Percentiles rank a stretch among this genome's conserved stretches.
Conservation (phyloP, 257 asterid genomes). For the Solanum sitiens region DNA sequence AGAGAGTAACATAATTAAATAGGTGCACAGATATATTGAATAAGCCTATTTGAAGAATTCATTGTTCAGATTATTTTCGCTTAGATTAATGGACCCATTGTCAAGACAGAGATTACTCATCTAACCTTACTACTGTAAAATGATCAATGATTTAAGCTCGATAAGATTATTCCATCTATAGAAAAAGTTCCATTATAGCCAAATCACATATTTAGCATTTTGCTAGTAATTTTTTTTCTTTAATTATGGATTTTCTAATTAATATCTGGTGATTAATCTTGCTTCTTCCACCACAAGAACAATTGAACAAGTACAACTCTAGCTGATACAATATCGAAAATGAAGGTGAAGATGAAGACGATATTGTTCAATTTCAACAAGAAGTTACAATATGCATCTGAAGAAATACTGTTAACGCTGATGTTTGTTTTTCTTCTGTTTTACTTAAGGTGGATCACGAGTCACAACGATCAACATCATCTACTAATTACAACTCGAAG, state of each 20-base stretch:
- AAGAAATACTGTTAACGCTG: neutral
- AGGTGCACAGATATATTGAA: neutral
- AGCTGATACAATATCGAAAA: neutral
- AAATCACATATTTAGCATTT: neutral
- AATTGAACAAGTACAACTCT: neutral
- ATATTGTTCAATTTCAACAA: neutral
- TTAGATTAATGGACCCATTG: neutral
- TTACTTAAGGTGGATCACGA: neutral
- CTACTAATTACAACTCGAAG: neutral
- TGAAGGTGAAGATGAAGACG: neutral
- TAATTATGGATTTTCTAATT: neutral
- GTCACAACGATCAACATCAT: neutral
- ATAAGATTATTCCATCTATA: neutral
- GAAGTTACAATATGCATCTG: neutral
- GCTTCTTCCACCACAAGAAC: neutral
- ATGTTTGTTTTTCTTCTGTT: neutral
- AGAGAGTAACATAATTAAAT: neutral
- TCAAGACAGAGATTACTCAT: neutral
- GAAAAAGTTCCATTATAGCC: neutral
- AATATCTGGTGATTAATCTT: neutral
- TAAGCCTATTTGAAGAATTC: neutral
- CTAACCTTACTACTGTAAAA: neutral
- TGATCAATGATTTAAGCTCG: neutral
- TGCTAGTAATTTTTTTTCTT: neutral
- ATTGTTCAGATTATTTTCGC: neutral